These are phyloP conservation scores for Ganoderma boninense DNA, from an alignment of 1,284 basidiomycete genomes.

Conservation along the genomic window DNA sequence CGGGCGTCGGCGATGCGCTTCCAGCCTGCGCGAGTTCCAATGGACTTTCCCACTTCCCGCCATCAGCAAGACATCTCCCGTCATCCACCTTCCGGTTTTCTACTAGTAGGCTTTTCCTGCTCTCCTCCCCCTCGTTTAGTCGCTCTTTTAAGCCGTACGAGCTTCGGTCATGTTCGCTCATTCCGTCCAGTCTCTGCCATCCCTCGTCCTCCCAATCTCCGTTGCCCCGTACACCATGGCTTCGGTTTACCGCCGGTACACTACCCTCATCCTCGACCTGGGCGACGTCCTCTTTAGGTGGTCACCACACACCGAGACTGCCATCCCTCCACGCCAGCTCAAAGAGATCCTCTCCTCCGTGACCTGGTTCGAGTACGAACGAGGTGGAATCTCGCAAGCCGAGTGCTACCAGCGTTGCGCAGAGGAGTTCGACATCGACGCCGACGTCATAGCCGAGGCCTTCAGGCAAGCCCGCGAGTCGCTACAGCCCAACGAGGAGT, in stretches of 20 bases:
- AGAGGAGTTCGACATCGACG: slow-evolving; percentile 49
- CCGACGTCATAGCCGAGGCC: slow-evolving; percentile 50
- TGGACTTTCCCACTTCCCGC: slow-evolving; percentile 21
- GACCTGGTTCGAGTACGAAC: slow-evolving; percentile 66
- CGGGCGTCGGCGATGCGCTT: slow-evolving; percentile 24
- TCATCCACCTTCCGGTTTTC: slow-evolving; percentile 25
- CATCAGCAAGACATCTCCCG: slow-evolving; percentile 21
- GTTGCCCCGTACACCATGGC: slow-evolving; percentile 21
- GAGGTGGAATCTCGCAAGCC: slow-evolving; percentile 54
- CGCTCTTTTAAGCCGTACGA: slow-evolving; percentile 22
- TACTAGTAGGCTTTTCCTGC: slow-evolving; percentile 10
- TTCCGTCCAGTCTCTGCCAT: slow-evolving; percentile 19
- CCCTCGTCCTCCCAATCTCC: slow-evolving; percentile 15
- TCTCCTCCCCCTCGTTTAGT: not conserved
- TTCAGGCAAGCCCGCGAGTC: slow-evolving; percentile 57
- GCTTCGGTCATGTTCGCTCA: slow-evolving; percentile 18
- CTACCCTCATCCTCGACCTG: slow-evolving; percentile 57
- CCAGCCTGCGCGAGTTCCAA: slow-evolving; percentile 14
- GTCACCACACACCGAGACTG: slow-evolving; percentile 57
- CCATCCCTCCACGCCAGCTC: slow-evolving; percentile 53
- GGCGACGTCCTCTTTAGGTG: slow-evolving; percentile 67
- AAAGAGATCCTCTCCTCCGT: slow-evolving; percentile 55
- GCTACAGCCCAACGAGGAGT: slow-evolving; percentile 50
- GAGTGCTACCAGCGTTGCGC: slow-evolving; percentile 56
- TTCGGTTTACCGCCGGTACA: slow-evolving; percentile 32